Evolutionary conservation across 1,139 yeast genomes (phyloP), one percentile per base, ranked within the genome.

Genomic region (Debaryomyces coudertii): DNA sequence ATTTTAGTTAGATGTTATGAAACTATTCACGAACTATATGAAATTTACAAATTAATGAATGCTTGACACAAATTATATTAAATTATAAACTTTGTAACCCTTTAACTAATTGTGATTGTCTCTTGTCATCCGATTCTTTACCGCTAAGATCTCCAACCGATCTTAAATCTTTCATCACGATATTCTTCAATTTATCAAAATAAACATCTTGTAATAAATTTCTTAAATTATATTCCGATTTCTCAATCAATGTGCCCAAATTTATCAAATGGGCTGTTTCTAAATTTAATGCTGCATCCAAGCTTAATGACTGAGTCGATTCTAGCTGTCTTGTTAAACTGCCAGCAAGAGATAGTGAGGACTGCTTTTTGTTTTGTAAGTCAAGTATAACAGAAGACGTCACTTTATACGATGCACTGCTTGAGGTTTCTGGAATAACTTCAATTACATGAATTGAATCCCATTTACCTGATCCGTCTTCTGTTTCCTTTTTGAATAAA

Each of bases 361-460:
- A 58, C 14, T 45, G 58, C 45, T 46, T 51, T 40, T 46, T 52
- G 46, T 60, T 61, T 63, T 63, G 61, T 52, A 93, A 71, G 58
- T 87, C 92, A 50, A 93, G 77, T 45, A 93, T 89, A 31, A 93
- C 89, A 0, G 98, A 90, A 1, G 96, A 84, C 3, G 99, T 93
- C 52, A 92, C 69, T 55, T 85, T 84, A 64, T 93, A 93, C 28
- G 52, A 68, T 63, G 86, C 87, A 15, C 71, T 66, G 9, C 74
- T 61, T 14, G 72, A 55, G 20, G 76, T 69, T 29, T 71, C 69
- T 1, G 77, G 76, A 16, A 73, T 74, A 9, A 87, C 88, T 65
- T 93, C 98, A 57, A 93, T 80, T 20, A 93, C 98, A 63, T 93
- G 98, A 54, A 90, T 87, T 43, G 93, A 83, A 65, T 92, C 96